phyloP scores from a whole-genome alignment of 805 yeast species.

The Ogataea chonburiensis region DNA sequence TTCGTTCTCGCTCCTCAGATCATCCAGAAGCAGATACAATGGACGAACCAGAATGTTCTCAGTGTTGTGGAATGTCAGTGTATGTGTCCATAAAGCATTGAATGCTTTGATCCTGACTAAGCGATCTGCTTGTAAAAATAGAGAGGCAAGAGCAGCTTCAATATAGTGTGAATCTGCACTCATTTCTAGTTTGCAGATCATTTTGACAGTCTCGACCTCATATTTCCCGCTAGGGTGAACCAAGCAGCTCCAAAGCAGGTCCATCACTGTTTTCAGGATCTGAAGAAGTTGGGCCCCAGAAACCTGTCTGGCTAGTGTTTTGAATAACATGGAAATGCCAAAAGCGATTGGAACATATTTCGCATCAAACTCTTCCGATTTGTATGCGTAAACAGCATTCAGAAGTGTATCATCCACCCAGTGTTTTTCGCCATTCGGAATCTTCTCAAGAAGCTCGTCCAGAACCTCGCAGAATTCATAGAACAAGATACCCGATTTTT shows the following conservation, averaged over 20 bases:
- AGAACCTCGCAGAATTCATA: slow-evolving; percentile 37
- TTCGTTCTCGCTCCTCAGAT: slow-evolving; percentile 43
- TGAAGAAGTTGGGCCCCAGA: slow-evolving; percentile 35
- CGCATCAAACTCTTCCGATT: slow-evolving; percentile 15
- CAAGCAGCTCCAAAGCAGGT: slow-evolving; percentile 56
- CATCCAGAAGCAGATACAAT: slow-evolving; percentile 66
- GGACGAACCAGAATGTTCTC: slow-evolving; percentile 59
- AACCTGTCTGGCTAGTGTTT: slow-evolving; percentile 34
- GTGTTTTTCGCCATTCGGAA: slow-evolving; percentile 39
- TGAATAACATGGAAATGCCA: slow-evolving; percentile 42
- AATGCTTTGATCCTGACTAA: slow-evolving; percentile 53
- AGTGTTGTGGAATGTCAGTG: slow-evolving; percentile 47
- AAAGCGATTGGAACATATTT: slow-evolving; percentile 37
- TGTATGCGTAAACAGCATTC: slow-evolving; percentile 30
- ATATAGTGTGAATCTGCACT: slow-evolving; percentile 52
- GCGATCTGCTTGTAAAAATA: slow-evolving; percentile 43
- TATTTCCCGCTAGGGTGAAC: slow-evolving; percentile 47
- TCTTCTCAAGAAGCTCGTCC: slow-evolving; percentile 39
- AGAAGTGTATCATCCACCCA: slow-evolving; percentile 33
- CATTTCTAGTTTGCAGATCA: slow-evolving; percentile 61
- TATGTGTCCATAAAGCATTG: slow-evolving; percentile 72
- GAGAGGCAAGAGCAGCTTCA: slow-evolving; percentile 69
- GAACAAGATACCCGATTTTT: slow-evolving; percentile 22
- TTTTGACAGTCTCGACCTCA: slow-evolving; percentile 70
- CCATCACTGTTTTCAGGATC: slow-evolving; percentile 41